phyloP scores from a whole-genome alignment of 495 filamentous ascomycete species.

The Aspergillus baeticus region DNA sequence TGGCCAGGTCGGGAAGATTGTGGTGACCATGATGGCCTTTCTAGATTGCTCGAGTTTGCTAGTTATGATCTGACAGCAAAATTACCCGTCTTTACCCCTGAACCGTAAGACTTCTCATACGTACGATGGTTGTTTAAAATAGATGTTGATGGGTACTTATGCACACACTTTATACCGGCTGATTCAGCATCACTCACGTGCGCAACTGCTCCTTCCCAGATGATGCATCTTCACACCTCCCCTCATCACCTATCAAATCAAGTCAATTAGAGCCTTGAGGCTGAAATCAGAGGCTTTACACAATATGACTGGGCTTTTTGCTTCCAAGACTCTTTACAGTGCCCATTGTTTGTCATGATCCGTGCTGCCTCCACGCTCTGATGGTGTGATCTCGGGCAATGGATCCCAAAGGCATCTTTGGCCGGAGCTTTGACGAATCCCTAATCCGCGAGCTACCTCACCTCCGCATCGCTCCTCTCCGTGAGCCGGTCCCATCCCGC shows the following conservation, averaged over 20 bases:
- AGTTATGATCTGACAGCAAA: not conserved
- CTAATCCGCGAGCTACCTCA: slow-evolving; percentile 45
- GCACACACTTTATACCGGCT: not conserved
- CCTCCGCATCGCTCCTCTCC: slow-evolving; percentile 50
- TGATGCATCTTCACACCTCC: not conserved
- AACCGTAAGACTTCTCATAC: too few species aligned
- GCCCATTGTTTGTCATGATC: slow-evolving; percentile 8
- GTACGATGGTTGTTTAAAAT: too few species aligned
- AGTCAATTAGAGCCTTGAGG: not conserved
- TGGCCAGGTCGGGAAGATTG: slow-evolving; percentile 43
- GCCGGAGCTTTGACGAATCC: slow-evolving; percentile 41
- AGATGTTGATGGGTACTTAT: not conserved
- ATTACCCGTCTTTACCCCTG: not conserved
- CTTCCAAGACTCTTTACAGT: slow-evolving; percentile 6
- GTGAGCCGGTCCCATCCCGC: slow-evolving; percentile 46
- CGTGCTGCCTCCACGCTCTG: not conserved
- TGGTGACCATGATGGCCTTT: slow-evolving; percentile 29
- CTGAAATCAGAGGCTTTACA: not conserved
- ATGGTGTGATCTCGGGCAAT: slow-evolving; percentile 22
- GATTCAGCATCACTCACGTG: slow-evolving; percentile 5
- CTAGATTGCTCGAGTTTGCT: not conserved
- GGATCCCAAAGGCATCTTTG: slow-evolving; percentile 31
- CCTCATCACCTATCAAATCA: not conserved
- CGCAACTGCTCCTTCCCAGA: not conserved
- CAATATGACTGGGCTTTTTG: slow-evolving; percentile 13